phyloP scores from a whole-genome alignment of 176 grass and related monocot genomes.

The Paspalum vaginatum region DNA sequence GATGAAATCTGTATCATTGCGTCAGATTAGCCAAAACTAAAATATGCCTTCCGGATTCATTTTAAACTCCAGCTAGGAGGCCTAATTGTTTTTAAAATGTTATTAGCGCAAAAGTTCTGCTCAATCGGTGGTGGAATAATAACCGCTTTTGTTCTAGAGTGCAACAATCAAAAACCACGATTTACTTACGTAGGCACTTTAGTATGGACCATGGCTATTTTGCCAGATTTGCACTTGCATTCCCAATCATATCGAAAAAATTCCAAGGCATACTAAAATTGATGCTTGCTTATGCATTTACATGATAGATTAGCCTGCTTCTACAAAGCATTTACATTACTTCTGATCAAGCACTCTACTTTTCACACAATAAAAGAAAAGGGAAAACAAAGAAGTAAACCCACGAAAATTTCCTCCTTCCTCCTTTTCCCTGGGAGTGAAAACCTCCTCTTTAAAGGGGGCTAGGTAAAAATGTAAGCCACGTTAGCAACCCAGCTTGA shows the following conservation, averaged over 20 bases:
- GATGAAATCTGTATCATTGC: neutral
- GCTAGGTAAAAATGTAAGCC: conserved; percentile 65
- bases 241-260: conserved; percentile 32
- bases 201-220: neutral
- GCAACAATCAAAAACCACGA: too few relatives aligned
- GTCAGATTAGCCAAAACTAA: too few relatives aligned
- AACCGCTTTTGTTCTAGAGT: too few relatives aligned
- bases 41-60: too few relatives aligned
- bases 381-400: neutral
- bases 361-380: conserved; percentile 40
- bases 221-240: conserved; percentile 22
- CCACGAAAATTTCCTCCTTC: neutral
- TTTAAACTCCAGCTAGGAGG: too few relatives aligned
- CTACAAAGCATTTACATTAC: conserved; percentile 85
- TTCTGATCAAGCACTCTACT: conserved; percentile 58
- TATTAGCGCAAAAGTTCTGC: too few relatives aligned
- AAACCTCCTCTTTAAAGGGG: conserved; percentile 47
- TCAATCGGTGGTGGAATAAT: too few relatives aligned
- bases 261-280: conserved; percentile 37
- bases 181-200: neutral
- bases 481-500: conserved; percentile 55
- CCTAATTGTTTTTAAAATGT: too few relatives aligned
- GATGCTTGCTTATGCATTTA: conserved; percentile 73
- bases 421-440: conserved; percentile 28
- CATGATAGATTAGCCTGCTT: conserved; percentile 73